Evolutionary conservation across 192 early-diverging fungal species (phyloP).

Genomic region (Entomortierella beljakovae): DNA sequence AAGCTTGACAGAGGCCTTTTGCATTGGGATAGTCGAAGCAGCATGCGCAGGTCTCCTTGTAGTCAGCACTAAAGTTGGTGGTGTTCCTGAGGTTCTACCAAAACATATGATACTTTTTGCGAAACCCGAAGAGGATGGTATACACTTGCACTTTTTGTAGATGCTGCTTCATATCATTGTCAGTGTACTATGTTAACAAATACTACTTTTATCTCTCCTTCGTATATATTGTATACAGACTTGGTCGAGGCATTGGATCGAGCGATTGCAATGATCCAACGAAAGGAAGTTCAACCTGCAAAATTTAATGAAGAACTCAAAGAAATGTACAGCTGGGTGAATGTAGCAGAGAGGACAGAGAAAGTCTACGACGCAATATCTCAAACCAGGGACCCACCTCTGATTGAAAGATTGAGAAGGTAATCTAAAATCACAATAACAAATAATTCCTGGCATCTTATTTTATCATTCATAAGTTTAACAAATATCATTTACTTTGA

Average conservation of each 20-base stretch:
- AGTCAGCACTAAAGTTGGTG: conserved; percentile 96
- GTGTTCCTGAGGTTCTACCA: conserved; percentile 96
- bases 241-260: conserved; percentile 75
- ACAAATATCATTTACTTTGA: not conserved
- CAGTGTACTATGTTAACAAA: too few relatives aligned
- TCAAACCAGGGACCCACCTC: conserved; percentile 70
- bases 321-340: conserved; percentile 96
- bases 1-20: conserved; percentile 97
- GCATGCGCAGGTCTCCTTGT: conserved; percentile 94
- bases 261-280: conserved; percentile 78
- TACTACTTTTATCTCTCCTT: too few relatives aligned
- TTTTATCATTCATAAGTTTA: not conserved
- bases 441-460: not conserved
- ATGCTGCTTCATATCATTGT: too few relatives aligned
- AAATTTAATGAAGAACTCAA: conserved; percentile 86
- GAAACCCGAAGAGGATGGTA: conserved; percentile 86
- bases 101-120: conserved; percentile 93
- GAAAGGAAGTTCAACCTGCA: conserved; percentile 71
- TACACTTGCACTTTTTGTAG: too few relatives aligned
- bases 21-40: conserved; percentile 98
- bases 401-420: conserved; percentile 81
- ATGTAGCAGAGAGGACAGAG: conserved; percentile 95
- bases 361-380: conserved; percentile 85
- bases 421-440: conserved; percentile 3
- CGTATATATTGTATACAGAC: conserved; percentile 46